phyloP scores from a whole-genome alignment of 2,329 filamentous ascomycete species.

The Fusarium pseudoanthophilum region DNA sequence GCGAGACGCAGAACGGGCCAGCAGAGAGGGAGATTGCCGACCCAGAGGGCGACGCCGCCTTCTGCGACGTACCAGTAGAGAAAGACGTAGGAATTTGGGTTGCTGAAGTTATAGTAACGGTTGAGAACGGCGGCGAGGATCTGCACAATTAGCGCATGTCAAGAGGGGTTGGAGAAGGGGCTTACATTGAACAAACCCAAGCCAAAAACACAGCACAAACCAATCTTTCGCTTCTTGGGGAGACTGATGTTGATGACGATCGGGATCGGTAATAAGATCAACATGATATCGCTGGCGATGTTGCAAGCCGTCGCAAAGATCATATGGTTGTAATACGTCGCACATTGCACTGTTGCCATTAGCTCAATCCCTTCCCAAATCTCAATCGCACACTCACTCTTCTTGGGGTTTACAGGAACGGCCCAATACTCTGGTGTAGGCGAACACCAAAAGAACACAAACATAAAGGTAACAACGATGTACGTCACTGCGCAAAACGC shows the following conservation, averaged over 20 bases:
- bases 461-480: constrained; percentile 60
- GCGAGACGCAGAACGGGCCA: constrained; percentile 66
- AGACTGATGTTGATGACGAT: constrained; percentile 55
- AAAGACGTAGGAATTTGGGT: constrained; percentile 66
- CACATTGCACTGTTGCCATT: constrained; percentile 52
- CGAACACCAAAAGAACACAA: constrained; percentile 64
- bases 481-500: constrained; percentile 58
- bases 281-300: constrained; percentile 57
- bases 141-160: constrained; percentile 40
- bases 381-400: not conserved
- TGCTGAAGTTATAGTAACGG: constrained; percentile 69
- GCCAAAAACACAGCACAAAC: constrained; percentile 65
- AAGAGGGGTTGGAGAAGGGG: no score
- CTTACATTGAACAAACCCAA: constrained; percentile 61
- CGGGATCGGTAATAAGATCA: constrained; percentile 58
- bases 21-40: constrained; percentile 69
- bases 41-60: constrained; percentile 67
- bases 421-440: constrained; percentile 64
- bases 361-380: not conserved
- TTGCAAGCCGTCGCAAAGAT: constrained; percentile 60
- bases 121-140: constrained; percentile 69
- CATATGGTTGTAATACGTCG: constrained; percentile 59
- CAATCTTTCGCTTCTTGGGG: constrained; percentile 58
- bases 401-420: constrained; percentile 52
- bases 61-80: constrained; percentile 71